Evolutionary conservation across 805 yeast genomes (phyloP), one percentile per base, ranked within the genome.

Genomic region (Peterozyma xylosa): DNA sequence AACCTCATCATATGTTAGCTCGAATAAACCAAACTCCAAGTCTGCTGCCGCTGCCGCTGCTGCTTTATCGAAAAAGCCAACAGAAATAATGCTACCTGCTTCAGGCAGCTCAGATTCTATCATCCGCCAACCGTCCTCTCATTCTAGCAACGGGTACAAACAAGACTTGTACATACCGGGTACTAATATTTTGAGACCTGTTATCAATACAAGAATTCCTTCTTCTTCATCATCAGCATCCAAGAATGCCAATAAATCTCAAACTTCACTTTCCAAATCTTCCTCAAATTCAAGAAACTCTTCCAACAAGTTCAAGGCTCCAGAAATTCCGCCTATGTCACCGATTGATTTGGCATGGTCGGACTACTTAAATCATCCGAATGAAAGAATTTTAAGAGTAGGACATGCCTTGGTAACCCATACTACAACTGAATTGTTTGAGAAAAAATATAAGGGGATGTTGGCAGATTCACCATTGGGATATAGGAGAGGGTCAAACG

Each of bases 391-490:
- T 1, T 45, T 80, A 39, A 76, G 71, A 48, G 71, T 71, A 30
- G 86, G 84, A 1, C 73, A 77, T 30, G 70, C 79, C 3, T 63
- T 66, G 34, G 73, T 75, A 1, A 60, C 67, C 5, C 61, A 66
- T 41, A 63, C 72, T 9, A 55, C 65, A 2, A 73, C 78, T 0
- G 80, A 73, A 5, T 39, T 47, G 0, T 71, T 84, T 49, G 87
- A 82, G 48, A 76, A 67, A 57, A 80, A 70, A 46, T 68, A 71
- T 47, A 73, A 67, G 50, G 86, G 86, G 0, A 63, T 68, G 49
- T 54, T 82, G 17, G 76, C 74, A 37, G 84, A 80, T 48, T 68
- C 82, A 1, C 85, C 86, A 0, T 58, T 79, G 35, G 79, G 77
- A n/a, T 63, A 64, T 35, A 59, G 66, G n/a, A 66, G 68, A 30